Base-by-base conservation (phyloP, 306 rosid genomes). In the Citrullus mucosospermus region DNA sequence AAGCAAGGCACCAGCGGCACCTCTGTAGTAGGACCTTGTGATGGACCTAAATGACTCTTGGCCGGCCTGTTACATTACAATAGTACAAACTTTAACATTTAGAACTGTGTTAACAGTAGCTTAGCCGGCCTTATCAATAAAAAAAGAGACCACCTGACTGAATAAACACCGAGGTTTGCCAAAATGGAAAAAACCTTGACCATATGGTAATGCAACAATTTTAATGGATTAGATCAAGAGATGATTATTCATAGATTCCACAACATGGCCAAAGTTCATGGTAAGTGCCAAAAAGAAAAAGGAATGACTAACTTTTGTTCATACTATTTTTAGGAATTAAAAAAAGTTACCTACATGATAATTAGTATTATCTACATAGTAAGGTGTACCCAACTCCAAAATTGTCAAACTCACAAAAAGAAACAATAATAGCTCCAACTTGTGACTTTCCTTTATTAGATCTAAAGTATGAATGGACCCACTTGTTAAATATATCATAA, bases 21-120 rank as follows among this genome's bases (percentile, higher is more conserved):
- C 99, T 86, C 99, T 86, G 46, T 95, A 95, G 81, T 95, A 95
- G 73, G 99, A 95, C 86, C 99, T 90, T 6, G 99, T 95, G 56
- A 95, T 95, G 68, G 99, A 95, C 88, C 99, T 88, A 82, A 95
- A 95, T 18, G 99, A 95, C 89, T 95, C 99, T 87, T 95, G 99
- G 82, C 99, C 99, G 12, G 99, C 99, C 99, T 95, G 90, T 80
- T 55, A 82, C 75, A 75, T 80, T 55, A 82, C 75, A 75, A 8
- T 34, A 81, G 8, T 25, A 22, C 61, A 70, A 79, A 56, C 34
- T 39, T 50, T 67, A 79, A 76, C 56, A 78, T 63, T 63, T 36
- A 57, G 54, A 76, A 76, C 22, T 38, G 38, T n/a, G 79, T 75
- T 44, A 36, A 11, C 50, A 41, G 78, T 74, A 53, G 16, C 76